A percentile compares a stretch with the other conserved stretches of the same genome.
These are phyloP conservation scores for Colletotrichum sp. DNA, from an alignment of 2,329 filamentous ascomycete genomes.

Conservation along the genomic window DNA sequence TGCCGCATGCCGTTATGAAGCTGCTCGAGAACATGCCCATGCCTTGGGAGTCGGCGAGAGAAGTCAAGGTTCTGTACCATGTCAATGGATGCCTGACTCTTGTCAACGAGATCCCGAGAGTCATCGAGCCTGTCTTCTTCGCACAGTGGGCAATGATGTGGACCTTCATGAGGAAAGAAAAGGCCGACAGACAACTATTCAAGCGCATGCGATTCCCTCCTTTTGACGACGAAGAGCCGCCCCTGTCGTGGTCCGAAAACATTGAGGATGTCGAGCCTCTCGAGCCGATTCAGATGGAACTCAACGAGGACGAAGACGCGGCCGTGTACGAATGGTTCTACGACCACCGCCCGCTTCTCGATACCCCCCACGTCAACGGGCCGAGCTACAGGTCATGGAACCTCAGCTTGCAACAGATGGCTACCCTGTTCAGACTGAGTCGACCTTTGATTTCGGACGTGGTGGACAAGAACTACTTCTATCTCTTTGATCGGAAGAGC, in stretches of 20 bases:
- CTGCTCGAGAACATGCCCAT: conserved; percentile 99
- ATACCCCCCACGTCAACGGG: conserved; percentile 93
- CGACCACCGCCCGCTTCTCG: conserved; percentile 87
- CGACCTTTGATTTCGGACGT: conserved; percentile 89
- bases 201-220: conserved; percentile 99
- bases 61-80: conserved; percentile 98
- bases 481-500: conserved; percentile 94
- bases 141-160: conserved; percentile 99
- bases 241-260: conserved; percentile 97
- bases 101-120: conserved; percentile 94
- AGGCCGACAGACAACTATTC: conserved; percentile 93
- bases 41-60: conserved; percentile 96
- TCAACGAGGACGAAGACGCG: conserved; percentile 91
- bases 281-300: conserved; percentile 98
- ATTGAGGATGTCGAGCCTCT: conserved; percentile 97
- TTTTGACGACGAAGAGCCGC: conserved; percentile 98
- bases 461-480: conserved; percentile 96
- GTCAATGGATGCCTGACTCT: conserved; percentile 97
- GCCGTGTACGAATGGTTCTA: conserved; percentile 98
- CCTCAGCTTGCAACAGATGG: conserved; percentile 91
- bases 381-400: conserved; percentile 98
- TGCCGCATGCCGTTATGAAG: conserved; percentile 98
- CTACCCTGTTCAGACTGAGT: conserved; percentile 89
- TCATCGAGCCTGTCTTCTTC: conserved; percentile 97
- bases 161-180: conserved; percentile 97